These are phyloP conservation scores for Theobroma cacao DNA, from an alignment of 345 rosid genomes.

Conservation along the genomic window DNA sequence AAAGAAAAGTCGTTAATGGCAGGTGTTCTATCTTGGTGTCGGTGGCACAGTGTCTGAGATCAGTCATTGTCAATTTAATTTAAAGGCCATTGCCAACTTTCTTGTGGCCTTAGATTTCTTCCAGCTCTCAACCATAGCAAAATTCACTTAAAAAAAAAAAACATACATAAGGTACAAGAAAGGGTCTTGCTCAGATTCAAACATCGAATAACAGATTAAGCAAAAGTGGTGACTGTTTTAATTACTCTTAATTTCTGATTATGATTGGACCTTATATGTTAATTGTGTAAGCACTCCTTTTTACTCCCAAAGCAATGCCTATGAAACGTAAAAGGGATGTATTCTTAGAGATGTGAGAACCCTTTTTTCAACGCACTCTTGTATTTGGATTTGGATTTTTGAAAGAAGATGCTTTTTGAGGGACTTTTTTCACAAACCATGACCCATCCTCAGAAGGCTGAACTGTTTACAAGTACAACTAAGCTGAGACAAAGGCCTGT, in stretches of 20 bases:
- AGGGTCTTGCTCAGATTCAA: neutral
- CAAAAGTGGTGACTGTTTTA: neutral
- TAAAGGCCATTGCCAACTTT: neutral
- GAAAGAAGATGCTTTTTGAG: too few relatives aligned
- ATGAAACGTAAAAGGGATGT: neutral
- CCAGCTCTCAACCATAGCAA: neutral
- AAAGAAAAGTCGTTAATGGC: neutral
- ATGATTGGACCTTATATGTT: too few relatives aligned
- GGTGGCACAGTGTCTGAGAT: neutral
- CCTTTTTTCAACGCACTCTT: too few relatives aligned
- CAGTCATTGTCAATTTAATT: neutral
- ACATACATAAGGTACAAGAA: neutral
- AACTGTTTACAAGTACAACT: neutral
- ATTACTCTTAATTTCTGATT: too few relatives aligned
- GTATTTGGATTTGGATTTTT: neutral
- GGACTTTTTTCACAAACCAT: too few relatives aligned
- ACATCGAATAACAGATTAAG: too few relatives aligned
- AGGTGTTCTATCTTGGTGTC: neutral
- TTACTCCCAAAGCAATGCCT: neutral
- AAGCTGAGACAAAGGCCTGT: neutral
- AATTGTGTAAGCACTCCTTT: neutral
- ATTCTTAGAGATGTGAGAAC: neutral
- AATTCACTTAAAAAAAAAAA: neutral
- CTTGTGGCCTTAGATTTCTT: neutral
- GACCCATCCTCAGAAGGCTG: neutral